These are phyloP conservation scores for Ascosphaera aggregata DNA, from an alignment of 2,329 filamentous ascomycete genomes.

Conservation along the genomic window DNA sequence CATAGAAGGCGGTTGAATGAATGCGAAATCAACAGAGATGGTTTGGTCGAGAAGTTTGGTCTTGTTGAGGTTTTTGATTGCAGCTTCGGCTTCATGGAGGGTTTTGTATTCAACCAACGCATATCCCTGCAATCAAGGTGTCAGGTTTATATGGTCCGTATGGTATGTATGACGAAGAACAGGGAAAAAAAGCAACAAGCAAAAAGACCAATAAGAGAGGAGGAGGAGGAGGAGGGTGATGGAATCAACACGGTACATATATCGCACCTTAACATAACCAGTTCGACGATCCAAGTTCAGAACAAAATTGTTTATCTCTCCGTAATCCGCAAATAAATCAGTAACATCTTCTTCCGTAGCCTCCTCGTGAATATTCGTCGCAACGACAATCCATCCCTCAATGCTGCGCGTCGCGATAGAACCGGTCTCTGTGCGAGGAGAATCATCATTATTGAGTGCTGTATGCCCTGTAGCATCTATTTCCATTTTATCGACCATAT, in stretches of 20 bases:
- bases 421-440: slow-evolving; percentile 21
- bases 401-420: slow-evolving; percentile 40
- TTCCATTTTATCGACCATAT: slow-evolving; percentile 24
- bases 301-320: slow-evolving; percentile 44
- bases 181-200: background rate
- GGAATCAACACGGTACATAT: background rate
- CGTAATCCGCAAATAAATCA: slow-evolving; percentile 41
- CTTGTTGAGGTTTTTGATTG: slow-evolving; percentile 36
- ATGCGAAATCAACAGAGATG: slow-evolving; percentile 41
- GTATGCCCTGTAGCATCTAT: slow-evolving; percentile 16
- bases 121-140: slow-evolving; percentile 29
- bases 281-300: slow-evolving; percentile 42
- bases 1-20: slow-evolving; percentile 36
- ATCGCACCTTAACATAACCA: slow-evolving; percentile 40
- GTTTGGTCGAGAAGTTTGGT: slow-evolving; percentile 41
- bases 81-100: slow-evolving; percentile 36
- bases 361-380: slow-evolving; percentile 45
- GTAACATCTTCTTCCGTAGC: slow-evolving; percentile 43
- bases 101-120: slow-evolving; percentile 43
- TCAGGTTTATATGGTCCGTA: background rate
- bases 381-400: slow-evolving; percentile 46
- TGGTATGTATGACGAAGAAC: no score
- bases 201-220: background rate
- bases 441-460: slow-evolving; percentile 12
- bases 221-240: background rate